Evolutionary conservation across 139 green algal genomes (phyloP).

Genomic region (Edaphochlamys debaryana): DNA sequence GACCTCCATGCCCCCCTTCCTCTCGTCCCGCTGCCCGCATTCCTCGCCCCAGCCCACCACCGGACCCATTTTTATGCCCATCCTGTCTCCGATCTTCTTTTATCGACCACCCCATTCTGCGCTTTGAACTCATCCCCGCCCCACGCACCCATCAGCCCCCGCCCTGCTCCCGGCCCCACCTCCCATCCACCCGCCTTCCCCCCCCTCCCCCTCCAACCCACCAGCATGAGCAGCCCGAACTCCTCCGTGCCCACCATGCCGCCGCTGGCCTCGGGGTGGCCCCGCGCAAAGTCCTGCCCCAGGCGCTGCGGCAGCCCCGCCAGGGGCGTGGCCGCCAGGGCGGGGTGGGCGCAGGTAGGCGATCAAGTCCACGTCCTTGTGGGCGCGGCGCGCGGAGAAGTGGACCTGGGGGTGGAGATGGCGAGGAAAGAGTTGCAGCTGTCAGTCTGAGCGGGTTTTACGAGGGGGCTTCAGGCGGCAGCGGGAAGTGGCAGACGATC

Average conservation of each 20-base stretch:
- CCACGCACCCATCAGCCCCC: too few relatives aligned
- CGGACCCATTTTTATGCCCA: too few relatives aligned
- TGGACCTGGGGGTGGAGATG: slow-evolving; percentile 1
- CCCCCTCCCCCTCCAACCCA: background rate
- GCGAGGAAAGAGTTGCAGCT: too few relatives aligned
- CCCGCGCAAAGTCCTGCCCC: slow-evolving; percentile 3
- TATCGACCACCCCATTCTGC: too few relatives aligned
- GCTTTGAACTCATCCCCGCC: too few relatives aligned
- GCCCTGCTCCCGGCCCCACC: too few relatives aligned
- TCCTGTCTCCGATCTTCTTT: too few relatives aligned
- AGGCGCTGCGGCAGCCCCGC: background rate
- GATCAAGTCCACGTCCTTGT: background rate
- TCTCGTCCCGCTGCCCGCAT: too few relatives aligned
- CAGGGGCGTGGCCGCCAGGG: background rate
- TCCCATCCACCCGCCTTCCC: too few relatives aligned
- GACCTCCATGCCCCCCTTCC: too few relatives aligned
- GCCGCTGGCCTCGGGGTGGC: slow-evolving; percentile 11
- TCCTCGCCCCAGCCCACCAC: too few relatives aligned
- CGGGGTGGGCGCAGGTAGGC: background rate
- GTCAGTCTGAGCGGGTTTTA: background rate
- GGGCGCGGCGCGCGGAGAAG: background rate
- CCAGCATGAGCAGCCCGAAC: slow-evolving; percentile 3
- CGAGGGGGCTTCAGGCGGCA: background rate
- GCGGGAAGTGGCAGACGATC: background rate
- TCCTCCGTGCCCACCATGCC: slow-evolving; percentile 14